Evolutionary conservation across 345 rosid genomes (phyloP), one percentile per base, ranked within the genome.

Genomic region (Hibiscus mutabilis): DNA sequence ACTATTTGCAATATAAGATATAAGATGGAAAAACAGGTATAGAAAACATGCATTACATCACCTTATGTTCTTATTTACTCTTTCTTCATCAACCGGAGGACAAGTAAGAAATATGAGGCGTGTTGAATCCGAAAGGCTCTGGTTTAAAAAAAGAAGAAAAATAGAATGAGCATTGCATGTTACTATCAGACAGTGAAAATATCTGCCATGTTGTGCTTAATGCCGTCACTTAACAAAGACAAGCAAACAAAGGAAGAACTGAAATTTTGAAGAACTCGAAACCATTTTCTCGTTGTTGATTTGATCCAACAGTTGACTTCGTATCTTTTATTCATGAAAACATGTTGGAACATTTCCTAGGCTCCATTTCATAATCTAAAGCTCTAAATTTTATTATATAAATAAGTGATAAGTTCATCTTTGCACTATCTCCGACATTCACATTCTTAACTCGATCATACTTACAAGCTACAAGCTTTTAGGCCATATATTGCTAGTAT

Each of bases 71-170:
- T 77, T 76, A 57, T 77, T 75, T 79, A 96, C 82, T 82, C 80
- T 88, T 49, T 78, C 86, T 82, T 96, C 99, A 7, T 96, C 84
- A 25, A 96, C 98, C 4, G 99, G 99, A 75, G 98, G 96, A 59
- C 87, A 81, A 56, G 84, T 91, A 67, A 92, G 90, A 74, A 92
- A 81, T 76, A 96, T 77, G 60, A 92, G 69, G 49, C 90, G 92
- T 10, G 46, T 42, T 2, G 46, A 42, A 42, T 42, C 46, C 14
- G 46, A 42, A 42, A 42, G 46, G 46, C 0, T 78, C 87, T 5
- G 53, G 74, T 52, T 60, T 16, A 37, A 57, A 7, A 42, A 42
- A 0, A 21, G 18, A 5, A 22, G 1, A 11, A n/a, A 16, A 22
- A 18, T 29, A 76, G 76, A 78, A 65, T 15, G 53, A 69, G 24